Conservation (phyloP, 345 rosid species). For the Gossypium ekmanianum region DNA sequence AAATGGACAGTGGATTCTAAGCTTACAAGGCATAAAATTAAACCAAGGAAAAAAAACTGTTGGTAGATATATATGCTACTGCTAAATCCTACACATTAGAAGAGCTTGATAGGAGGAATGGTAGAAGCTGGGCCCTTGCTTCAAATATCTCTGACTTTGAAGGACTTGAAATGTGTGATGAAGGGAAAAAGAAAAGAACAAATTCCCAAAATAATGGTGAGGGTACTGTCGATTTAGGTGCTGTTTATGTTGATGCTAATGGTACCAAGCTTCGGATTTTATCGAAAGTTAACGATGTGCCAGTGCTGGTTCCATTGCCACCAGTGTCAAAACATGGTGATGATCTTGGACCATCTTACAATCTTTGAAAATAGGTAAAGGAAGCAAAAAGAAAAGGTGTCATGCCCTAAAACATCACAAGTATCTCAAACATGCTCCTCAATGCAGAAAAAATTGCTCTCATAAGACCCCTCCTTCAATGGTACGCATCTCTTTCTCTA, state of each 20-base stretch:
- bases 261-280: slow-evolving; percentile 83
- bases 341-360: slow-evolving; percentile 29
- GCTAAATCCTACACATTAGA: slow-evolving; percentile 68
- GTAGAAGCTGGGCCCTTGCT: slow-evolving; percentile 52
- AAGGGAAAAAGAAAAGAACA: slow-evolving; percentile 33
- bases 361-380: slow-evolving; percentile 39
- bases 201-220: slow-evolving; percentile 35
- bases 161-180: slow-evolving; percentile 25
- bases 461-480: slow-evolving; percentile 42
- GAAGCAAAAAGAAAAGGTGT: slow-evolving; percentile 45
- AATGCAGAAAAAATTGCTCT: slow-evolving; percentile 41
- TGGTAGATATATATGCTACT: slow-evolving; percentile 73
- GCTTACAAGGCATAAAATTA: slow-evolving; percentile 59
- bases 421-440: slow-evolving; percentile 48
- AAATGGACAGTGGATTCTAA: slow-evolving; percentile 61
- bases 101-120: slow-evolving; percentile 83
- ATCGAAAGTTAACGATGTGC: slow-evolving; percentile 48
- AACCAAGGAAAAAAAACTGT: slow-evolving; percentile 69
- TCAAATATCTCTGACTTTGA: slow-evolving; percentile 43
- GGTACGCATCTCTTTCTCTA: slow-evolving; percentile 38
- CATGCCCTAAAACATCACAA: slow-evolving; percentile 44
- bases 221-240: slow-evolving; percentile 56
- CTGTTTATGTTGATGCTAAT: slow-evolving; percentile 80
- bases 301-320: slow-evolving; percentile 4
- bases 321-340: slow-evolving; percentile 27